Conservation (phyloP, 2,329 filamentous ascomycete species). For the Westerdykella sp. region DNA sequence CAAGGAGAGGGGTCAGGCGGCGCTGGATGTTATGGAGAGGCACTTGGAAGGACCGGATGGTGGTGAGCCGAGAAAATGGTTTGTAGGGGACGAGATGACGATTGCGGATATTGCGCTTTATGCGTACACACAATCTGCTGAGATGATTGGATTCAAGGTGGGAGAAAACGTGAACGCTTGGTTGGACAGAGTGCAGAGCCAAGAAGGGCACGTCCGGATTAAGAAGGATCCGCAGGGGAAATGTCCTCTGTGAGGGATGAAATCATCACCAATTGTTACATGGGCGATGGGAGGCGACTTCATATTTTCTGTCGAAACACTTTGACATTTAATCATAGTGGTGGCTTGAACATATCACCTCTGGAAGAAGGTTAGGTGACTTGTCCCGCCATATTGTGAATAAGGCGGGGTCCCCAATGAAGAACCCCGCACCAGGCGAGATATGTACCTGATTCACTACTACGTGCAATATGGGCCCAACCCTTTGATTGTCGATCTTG, state of each 20-base stretch:
- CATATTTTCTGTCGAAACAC: no score
- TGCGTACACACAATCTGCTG: slow-evolving; percentile 4
- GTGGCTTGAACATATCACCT: no score
- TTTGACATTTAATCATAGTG: no score
- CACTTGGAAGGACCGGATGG: slow-evolving; percentile 6
- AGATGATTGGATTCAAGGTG: slow-evolving; percentile 9
- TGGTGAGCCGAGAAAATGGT: slow-evolving; percentile 3
- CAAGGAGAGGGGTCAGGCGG: slow-evolving; percentile 8
- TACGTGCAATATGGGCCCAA: no score
- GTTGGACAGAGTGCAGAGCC: slow-evolving; percentile 8
- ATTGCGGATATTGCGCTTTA: slow-evolving; percentile 14
- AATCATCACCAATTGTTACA: no score
- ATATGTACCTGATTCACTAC: no score
- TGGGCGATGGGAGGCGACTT: no score
- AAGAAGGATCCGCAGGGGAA: slow-evolving; percentile 12
- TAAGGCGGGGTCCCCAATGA: no score
- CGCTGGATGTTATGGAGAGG: slow-evolving; percentile 12
- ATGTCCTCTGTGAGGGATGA: slow-evolving; percentile 1
- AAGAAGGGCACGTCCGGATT: slow-evolving; percentile 9
- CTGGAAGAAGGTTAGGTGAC: no score
- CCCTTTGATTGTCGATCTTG: no score
- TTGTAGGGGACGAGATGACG: slow-evolving; percentile 9
- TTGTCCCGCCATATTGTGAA: no score
- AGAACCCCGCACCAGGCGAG: no score
- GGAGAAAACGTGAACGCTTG: slow-evolving; percentile 10